Base-by-base conservation (phyloP, 2,329 filamentous ascomycete genomes). In the Blastomyces gilchristii region DNA sequence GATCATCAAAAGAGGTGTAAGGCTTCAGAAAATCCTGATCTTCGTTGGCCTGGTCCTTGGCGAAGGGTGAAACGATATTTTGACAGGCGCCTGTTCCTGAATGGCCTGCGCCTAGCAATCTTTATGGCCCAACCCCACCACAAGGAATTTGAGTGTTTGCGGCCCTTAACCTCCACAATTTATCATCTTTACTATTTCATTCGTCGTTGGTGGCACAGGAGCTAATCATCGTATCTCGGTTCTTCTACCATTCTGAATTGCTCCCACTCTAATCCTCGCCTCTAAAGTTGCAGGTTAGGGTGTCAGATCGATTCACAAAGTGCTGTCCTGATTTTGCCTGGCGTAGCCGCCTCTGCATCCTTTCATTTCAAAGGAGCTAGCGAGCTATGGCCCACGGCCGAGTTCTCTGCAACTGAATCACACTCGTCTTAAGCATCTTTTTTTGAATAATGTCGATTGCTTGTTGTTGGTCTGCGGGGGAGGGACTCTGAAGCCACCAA, bases 141-240 rank as follows among this genome's bases (percentile, higher is more conserved):
- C 31, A 25, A 16, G 41, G 22, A 16, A 22, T 47, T 59, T 25
- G 25, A 4, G 18, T 45, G 12, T 41, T 41, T 31, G 31, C 57
- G 11, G 14, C n/a, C 25, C 43, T 59, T 18, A n/a, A 43, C n/a
- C 16, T 57, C 54, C 39, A 7, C n/a, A n/a, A 28, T 6, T 41
- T 25, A 7, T 57, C 34, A 41, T 43, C 2, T 41, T 57, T 57
- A n/a, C 11, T 11, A 9, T 57, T 57, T 43, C n/a, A 41, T 41
- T 57, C 37, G 8, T 41, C 18, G 54, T 57, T 57, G 54, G 54
- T 57, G 54, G 54, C 54, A 57, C 54, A 57, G 54, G n/a, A 41
- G 11, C n/a, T 57, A 41, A 41, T n/a, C 8, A 41, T 54, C 4
- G 31, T 37, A 37, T 54, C 18, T 50, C 37, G 52, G 34, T 31